Evolutionary conservation across 2,329 filamentous ascomycete species (phyloP).

Genomic region (Aspergillus pseudotamarii): DNA sequence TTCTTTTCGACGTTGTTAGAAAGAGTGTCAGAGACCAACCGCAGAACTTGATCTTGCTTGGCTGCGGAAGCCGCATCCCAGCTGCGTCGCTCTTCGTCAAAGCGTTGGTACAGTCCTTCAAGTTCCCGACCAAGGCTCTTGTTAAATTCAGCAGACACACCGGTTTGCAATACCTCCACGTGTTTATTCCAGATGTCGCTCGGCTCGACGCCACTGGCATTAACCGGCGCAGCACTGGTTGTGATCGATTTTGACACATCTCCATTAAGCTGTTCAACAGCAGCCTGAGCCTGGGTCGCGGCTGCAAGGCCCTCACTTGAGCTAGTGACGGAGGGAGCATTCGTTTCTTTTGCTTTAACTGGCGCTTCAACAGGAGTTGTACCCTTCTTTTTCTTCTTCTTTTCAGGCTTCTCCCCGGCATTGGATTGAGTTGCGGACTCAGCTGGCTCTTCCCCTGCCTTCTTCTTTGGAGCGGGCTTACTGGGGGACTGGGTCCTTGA

Average conservation of each 20-base stretch:
- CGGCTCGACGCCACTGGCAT: conserved; percentile 44
- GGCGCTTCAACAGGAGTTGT: conserved; percentile 39
- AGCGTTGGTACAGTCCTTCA: conserved; percentile 59
- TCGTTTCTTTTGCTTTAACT: conserved; percentile 49
- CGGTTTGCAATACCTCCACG: conserved; percentile 57
- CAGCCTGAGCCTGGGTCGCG: background rate
- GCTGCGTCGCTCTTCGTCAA: conserved; percentile 70
- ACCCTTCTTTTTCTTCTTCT: conserved; percentile 69
- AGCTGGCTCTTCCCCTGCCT: conserved; percentile 39
- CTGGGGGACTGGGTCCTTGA: conserved; percentile 40
- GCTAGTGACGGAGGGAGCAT: conserved; percentile 19
- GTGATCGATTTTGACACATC: conserved; percentile 13
- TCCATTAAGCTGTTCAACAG: conserved; percentile 16
- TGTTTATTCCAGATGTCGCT: conserved; percentile 64
- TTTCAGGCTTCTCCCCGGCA: conserved; percentile 63
- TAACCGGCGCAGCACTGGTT: background rate
- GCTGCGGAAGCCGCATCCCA: conserved; percentile 64
- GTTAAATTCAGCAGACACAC: conserved; percentile 53
- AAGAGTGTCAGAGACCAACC: conserved; percentile 68
- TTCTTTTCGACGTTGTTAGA: conserved; percentile 75
- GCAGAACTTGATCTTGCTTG: conserved; percentile 71
- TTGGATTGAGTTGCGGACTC: conserved; percentile 27
- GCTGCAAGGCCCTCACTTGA: conserved; percentile 17
- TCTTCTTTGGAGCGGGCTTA: conserved; percentile 47
- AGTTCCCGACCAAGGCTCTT: conserved; percentile 54